These are phyloP conservation scores for Colletotrichum tropicicola DNA, from an alignment of 2,329 filamentous ascomycete species.

Conservation along the genomic window DNA sequence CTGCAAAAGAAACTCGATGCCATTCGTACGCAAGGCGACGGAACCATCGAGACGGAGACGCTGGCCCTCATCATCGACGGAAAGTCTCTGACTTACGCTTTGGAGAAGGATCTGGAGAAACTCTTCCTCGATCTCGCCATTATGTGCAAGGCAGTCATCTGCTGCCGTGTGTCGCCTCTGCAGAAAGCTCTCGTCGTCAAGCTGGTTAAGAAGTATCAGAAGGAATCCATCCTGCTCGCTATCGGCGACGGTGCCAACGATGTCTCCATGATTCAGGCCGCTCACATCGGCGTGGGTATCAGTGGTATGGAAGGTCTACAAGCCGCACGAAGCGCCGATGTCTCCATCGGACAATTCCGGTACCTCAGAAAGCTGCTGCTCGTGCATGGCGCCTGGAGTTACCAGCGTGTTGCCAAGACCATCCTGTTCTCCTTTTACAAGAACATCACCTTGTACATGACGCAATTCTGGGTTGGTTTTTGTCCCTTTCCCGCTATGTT, in stretches of 20 bases:
- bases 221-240: conserved; percentile 90
- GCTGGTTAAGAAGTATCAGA: conserved; percentile 90
- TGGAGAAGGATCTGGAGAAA: conserved; percentile 94
- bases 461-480: conserved; percentile 90
- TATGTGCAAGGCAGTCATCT: conserved; percentile 98
- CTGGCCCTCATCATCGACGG: conserved; percentile 95
- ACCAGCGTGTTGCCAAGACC: conserved; percentile 95
- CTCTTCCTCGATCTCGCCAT: conserved; percentile 92
- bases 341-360: conserved; percentile 94
- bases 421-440: conserved; percentile 99
- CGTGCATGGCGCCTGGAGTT: conserved; percentile 97
- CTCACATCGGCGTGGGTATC: conserved; percentile 97
- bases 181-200: conserved; percentile 99
- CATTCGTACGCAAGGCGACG: conserved; percentile 82
- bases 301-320: conserved; percentile 97
- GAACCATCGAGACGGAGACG: conserved; percentile 82
- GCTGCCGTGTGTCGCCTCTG: conserved; percentile 94
- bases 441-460: conserved; percentile 98
- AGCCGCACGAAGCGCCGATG: conserved; percentile 93
- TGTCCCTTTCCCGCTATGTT: neutral
- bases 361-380: conserved; percentile 93
- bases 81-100: conserved; percentile 90
- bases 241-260: conserved; percentile 99
- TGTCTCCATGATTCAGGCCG: conserved; percentile 99
- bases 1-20: conserved; percentile 93